Conservation (phyloP, 1,284 basidiomycete species). For the Ceratobasidium sp. region DNA sequence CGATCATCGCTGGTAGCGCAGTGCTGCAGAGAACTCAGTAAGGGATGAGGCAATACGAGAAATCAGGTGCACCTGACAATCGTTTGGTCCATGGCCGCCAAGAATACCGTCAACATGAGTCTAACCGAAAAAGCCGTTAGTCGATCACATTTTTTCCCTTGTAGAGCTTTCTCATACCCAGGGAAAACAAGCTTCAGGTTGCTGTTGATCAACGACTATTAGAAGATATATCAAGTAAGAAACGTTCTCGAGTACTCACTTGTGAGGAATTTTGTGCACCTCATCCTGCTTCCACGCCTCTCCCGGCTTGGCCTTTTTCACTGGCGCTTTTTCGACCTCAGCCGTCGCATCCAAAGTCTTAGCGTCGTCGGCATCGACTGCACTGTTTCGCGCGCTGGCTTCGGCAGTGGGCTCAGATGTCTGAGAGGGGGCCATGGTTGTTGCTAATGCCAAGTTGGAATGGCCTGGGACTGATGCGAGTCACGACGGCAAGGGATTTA, state of each 20-base stretch:
- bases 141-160: not conserved
- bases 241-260: conserved; percentile 23
- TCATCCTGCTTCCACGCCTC: conserved; percentile 44
- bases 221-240: conserved; percentile 11
- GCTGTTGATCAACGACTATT: conserved; percentile 40
- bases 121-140: conserved; percentile 54
- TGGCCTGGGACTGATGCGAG: not conserved
- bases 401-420: not conserved
- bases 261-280: conserved; percentile 45
- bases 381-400: conserved; percentile 10
- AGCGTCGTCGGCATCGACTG: conserved; percentile 15
- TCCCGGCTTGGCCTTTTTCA: conserved; percentile 23
- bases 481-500: not conserved
- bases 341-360: conserved; percentile 12
- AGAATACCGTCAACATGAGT: conserved; percentile 65
- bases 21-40: conserved; percentile 54
- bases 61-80: conserved; percentile 49
- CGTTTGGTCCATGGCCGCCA: conserved; percentile 61
- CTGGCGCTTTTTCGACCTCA: conserved; percentile 22
- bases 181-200: conserved; percentile 62
- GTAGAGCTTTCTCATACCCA: conserved; percentile 22
- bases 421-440: conserved; percentile 16
- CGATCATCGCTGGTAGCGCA: conserved; percentile 81
- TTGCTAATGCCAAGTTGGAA: not conserved
- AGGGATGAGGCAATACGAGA: not conserved